Evolutionary conservation across 2,329 filamentous ascomycete genomes (phyloP), one percentile per base, ranked within the genome.

Genomic region (Aspergillus flavus): DNA sequence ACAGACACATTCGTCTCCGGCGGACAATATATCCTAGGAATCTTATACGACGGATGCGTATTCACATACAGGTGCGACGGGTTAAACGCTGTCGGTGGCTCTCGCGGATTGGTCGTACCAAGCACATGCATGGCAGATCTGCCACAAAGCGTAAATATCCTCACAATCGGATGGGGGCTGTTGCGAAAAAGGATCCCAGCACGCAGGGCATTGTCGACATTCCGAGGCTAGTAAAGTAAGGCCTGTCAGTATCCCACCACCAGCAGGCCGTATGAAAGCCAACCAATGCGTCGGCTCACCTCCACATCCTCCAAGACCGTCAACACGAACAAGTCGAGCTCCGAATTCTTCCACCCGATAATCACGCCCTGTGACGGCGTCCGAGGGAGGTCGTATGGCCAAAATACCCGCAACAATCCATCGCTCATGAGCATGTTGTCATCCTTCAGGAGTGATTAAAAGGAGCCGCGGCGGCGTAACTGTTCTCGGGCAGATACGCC

Each of bases 351-450:
- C 93, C 94, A 99, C 73, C 95, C 95, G 54, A 99, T 91, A 68
- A 99, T 88, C 64, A 97, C 91, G 52, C 94, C 95, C 48, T 92
- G 87, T 62, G 87, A 84, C 69, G 88, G 86, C 61, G 89, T 91
- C 78, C 84, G 86, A 60, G 87, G 85, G 73, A 92, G 88, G 81
- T 96, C 94, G 74, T 91, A 91, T 73, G 95, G 96, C 95, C 95
- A 99, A 83, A 99, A 98, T 82, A 99, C 89, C 84, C 95, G 93
- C 89, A 98, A 93, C 83, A 98, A 85, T 75, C 92, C 94, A 92
- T 95, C 86, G 72, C 82, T 82, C 80, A 83, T 82, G 78, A 87
- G 83, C 87, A 89, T 89, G 78, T 84, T 87, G 83, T 80, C 85
- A 87, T 82, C 79, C 72, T 74, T 70, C 67, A 65, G 64, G 58